phyloP scores from a whole-genome alignment of 371 early-diverging fungal species.

The Lichtheimia corymbifera region DNA sequence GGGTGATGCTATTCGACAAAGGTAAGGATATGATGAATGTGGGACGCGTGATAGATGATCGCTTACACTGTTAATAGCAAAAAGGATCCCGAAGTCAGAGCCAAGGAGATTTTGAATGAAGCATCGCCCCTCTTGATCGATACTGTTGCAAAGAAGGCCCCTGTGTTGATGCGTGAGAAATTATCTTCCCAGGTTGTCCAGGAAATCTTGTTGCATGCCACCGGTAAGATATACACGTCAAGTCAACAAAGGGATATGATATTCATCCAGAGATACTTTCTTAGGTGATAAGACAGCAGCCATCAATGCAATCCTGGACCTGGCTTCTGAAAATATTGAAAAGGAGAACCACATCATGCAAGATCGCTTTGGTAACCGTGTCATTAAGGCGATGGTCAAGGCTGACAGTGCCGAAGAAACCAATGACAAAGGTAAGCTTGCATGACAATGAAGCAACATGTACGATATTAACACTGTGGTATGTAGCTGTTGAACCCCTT shows the following conservation, averaged over 20 bases:
- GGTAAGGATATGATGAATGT: constrained; percentile 12
- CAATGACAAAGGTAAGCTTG: constrained; percentile 45
- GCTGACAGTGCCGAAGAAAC: constrained; percentile 56
- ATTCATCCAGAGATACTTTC: background rate
- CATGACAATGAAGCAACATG: background rate
- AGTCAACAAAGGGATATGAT: too few relatives aligned
- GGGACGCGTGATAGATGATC: too few relatives aligned
- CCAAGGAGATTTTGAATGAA: constrained; percentile 60
- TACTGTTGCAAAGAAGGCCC: constrained; percentile 57
- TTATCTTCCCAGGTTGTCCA: constrained; percentile 69
- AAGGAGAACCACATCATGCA: constrained; percentile 58
- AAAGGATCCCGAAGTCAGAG: constrained; percentile 69
- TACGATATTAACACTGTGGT: background rate
- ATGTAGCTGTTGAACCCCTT: constrained; percentile 37
- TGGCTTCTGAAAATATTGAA: constrained; percentile 49
- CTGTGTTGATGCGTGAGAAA: constrained; percentile 59
- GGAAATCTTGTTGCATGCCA: constrained; percentile 72
- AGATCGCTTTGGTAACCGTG: constrained; percentile 58
- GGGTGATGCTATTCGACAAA: constrained; percentile 67
- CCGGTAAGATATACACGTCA: constrained; percentile 21
- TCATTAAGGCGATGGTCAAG: constrained; percentile 61
- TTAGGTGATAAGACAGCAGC: constrained; percentile 51
- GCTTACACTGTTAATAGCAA: constrained; percentile 44
- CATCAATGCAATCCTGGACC: constrained; percentile 47
- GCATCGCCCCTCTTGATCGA: constrained; percentile 62